phyloP scores from a whole-genome alignment of 2,329 filamentous ascomycete species.

The Colletotrichum siamense region DNA sequence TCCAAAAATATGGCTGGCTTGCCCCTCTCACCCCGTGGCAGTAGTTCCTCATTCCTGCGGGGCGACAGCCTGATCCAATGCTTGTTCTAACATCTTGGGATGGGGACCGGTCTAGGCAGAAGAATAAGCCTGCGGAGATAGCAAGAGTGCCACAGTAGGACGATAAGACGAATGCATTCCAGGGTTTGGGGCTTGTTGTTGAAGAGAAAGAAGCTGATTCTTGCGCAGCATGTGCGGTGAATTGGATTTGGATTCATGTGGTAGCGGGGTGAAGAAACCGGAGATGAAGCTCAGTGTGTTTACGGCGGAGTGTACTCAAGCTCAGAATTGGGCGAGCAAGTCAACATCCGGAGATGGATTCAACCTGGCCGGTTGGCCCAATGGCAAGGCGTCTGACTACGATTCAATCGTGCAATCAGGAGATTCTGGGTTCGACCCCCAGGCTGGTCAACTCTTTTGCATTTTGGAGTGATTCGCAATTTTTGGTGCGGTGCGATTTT shows the following conservation, averaged over 20 bases:
- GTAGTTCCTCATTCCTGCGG: not conserved
- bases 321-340: rapidly evolving
- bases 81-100: not conserved
- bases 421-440: slow-evolving; percentile 24
- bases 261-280: too few relatives aligned
- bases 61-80: not conserved
- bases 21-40: not conserved
- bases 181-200: not conserved
- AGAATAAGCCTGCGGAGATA: not conserved
- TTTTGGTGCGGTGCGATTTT: not conserved
- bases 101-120: not conserved
- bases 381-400: slow-evolving; percentile 51
- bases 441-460: slow-evolving; percentile 17
- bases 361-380: slow-evolving; percentile 33
- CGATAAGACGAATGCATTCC: not conserved
- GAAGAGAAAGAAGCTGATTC: not conserved
- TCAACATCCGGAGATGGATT: not conserved
- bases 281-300: not conserved
- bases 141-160: rapidly evolving
- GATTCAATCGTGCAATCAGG: slow-evolving; percentile 23
- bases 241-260: too few relatives aligned
- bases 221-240: not conserved
- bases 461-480: not conserved
- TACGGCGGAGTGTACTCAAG: rapidly evolving
- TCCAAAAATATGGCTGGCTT: not conserved